These are phyloP conservation scores for Cryptococcus sp. DNA, from an alignment of 1,284 basidiomycete genomes.

Conservation along the genomic window DNA sequence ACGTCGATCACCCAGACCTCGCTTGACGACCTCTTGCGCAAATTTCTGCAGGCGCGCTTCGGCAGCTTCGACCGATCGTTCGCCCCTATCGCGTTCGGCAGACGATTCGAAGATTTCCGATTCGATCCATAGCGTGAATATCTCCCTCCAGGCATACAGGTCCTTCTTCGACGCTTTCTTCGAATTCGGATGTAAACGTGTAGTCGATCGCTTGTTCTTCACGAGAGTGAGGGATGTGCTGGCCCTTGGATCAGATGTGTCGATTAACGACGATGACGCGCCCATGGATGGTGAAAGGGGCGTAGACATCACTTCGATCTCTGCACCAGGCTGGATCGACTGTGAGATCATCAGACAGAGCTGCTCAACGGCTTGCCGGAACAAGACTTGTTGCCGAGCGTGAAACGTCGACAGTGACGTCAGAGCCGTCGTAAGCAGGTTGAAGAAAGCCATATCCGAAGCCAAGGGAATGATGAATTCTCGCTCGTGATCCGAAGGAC, in stretches of 20 bases:
- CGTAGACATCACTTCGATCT: constrained; percentile 26
- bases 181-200: not conserved
- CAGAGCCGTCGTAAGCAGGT: constrained; percentile 71
- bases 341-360: constrained; percentile 66
- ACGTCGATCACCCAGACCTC: constrained; percentile 62
- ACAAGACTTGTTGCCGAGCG: constrained; percentile 63
- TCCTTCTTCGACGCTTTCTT: constrained; percentile 57
- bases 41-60: constrained; percentile 73
- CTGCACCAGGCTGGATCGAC: constrained; percentile 61
- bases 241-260: too few species aligned
- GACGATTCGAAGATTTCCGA: constrained; percentile 81
- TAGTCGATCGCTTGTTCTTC: constrained; percentile 1
- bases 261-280: not conserved
- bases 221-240: too few species aligned
- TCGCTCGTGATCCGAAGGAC: constrained; percentile 18
- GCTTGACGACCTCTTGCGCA: constrained; percentile 65
- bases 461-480: constrained; percentile 79
- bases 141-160: constrained; percentile 88
- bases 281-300: constrained; percentile 25
- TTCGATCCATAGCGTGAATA: constrained; percentile 86
- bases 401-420: constrained; percentile 70
- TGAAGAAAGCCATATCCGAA: constrained; percentile 80
- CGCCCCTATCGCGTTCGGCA: constrained; percentile 72
- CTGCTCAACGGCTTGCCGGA: constrained; percentile 63
- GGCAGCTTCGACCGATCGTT: constrained; percentile 70